Conservation (phyloP, 2,329 filamentous ascomycete species). For the Metarhizium rileyi region DNA sequence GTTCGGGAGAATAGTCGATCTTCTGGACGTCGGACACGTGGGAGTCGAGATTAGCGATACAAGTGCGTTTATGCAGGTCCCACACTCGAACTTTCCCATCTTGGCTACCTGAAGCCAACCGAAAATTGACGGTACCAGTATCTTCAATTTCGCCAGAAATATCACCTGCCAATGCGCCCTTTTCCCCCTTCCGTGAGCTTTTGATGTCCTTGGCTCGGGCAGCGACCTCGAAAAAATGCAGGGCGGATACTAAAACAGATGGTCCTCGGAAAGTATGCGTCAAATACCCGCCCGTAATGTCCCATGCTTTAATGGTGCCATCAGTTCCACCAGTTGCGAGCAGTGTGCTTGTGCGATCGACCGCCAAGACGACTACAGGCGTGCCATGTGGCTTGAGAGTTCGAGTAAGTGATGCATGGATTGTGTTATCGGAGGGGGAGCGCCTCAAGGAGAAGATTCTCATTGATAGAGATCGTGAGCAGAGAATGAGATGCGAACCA, state of each 20-base stretch:
- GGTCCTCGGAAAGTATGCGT: conserved; percentile 95
- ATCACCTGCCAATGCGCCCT: conserved; percentile 16
- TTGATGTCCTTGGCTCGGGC: conserved; percentile 24
- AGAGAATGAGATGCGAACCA: conserved; percentile 78
- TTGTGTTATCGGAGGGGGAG: conserved; percentile 43
- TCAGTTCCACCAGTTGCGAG: conserved; percentile 90
- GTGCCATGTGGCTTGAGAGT: conserved; percentile 85
- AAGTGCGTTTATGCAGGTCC: conserved; percentile 77
- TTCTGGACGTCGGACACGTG: conserved; percentile 92
- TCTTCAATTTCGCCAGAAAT: conserved; percentile 32
- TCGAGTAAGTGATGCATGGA: conserved; percentile 60
- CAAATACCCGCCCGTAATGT: conserved; percentile 78
- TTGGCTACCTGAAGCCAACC: conserved; percentile 84
- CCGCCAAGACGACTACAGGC: conserved; percentile 76
- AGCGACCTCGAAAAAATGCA: conserved; percentile 80
- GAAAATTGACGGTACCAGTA: conserved; percentile 48
- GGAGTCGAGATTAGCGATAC: conserved; percentile 70
- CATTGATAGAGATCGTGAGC: conserved; percentile 94
- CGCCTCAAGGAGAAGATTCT: conserved; percentile 69
- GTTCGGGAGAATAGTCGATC: conserved; percentile 67
- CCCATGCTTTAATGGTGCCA: conserved; percentile 93
- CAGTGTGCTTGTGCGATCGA: conserved; percentile 80
- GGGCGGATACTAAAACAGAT: conserved; percentile 79
- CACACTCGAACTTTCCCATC: conserved; percentile 88
- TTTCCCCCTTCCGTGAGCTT: conserved; percentile 25